These are phyloP conservation scores for Amanita pallidorosea DNA, from an alignment of 768 basidiomycete genomes.

Conservation along the genomic window DNA sequence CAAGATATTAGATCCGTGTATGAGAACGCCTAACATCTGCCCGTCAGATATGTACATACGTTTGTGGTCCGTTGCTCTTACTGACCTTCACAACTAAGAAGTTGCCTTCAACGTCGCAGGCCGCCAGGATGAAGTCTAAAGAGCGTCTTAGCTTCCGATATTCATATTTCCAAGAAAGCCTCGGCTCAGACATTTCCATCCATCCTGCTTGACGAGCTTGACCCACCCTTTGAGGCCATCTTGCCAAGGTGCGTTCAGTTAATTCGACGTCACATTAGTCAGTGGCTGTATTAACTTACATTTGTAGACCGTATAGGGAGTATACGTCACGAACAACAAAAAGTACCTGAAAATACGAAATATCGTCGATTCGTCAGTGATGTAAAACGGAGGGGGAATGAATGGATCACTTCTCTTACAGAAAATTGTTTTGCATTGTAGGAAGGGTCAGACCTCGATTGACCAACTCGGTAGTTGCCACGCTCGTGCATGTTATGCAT, in stretches of 20 bases:
- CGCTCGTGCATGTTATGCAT: conserved; percentile 84
- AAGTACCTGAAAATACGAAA: too few species aligned
- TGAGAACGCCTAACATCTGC: conserved; percentile 50
- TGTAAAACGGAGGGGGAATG: too few species aligned
- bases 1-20: conserved; percentile 83
- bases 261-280: background rate
- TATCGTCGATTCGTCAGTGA: too few species aligned
- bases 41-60: background rate
- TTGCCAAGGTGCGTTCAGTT: conserved; percentile 15
- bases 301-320: conserved; percentile 86
- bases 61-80: background rate
- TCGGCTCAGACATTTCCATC: conserved; percentile 69
- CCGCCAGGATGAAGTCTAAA: conserved; percentile 66
- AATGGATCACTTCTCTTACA: too few species aligned
- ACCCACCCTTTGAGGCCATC: conserved; percentile 82
- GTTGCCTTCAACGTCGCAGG: conserved; percentile 82
- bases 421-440: conserved; percentile 76
- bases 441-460: conserved; percentile 60
- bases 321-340: conserved; percentile 62
- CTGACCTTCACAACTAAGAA: conserved; percentile 71
- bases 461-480: conserved; percentile 73
- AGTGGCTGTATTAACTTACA: conserved; percentile 33
- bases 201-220: conserved; percentile 58
- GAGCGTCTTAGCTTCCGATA: background rate
- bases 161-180: background rate